Percentiles rank a stretch among this genome's conserved stretches.
These are phyloP conservation scores for Rhytidhysteron rufulum DNA, from an alignment of 2,329 filamentous ascomycete species.

Conservation along the genomic window DNA sequence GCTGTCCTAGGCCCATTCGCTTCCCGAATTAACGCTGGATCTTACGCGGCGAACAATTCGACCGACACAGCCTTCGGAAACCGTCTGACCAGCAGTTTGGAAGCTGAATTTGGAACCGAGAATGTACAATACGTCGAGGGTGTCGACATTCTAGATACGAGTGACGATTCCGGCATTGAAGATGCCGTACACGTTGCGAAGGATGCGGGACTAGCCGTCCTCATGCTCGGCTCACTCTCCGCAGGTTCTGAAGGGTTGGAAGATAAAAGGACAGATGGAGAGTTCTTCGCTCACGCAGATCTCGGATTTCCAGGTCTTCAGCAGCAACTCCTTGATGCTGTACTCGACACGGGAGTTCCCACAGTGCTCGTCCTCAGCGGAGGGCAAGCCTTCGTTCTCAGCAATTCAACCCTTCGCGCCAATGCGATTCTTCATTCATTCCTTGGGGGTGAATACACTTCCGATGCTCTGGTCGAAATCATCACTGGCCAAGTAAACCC, in stretches of 20 bases:
- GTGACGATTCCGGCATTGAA: slow-evolving; percentile 6
- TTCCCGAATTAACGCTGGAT: too few species aligned
- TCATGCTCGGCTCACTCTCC: slow-evolving; percentile 3
- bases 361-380: slow-evolving; percentile 27
- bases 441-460: slow-evolving; percentile 4
- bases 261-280: slow-evolving; percentile 21
- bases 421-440: slow-evolving; percentile 4
- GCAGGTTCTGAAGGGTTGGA: neutral
- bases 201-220: slow-evolving; percentile 3
- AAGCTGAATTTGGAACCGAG: slow-evolving; percentile 10
- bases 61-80: neutral
- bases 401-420: slow-evolving; percentile 15
- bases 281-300: slow-evolving; percentile 29
- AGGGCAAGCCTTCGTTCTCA: slow-evolving; percentile 30
- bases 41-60: neutral
- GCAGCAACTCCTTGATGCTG: slow-evolving; percentile 31
- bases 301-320: slow-evolving; percentile 31
- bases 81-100: slow-evolving; percentile 2
- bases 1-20: too few species aligned
- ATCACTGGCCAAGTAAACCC: too few species aligned
- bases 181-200: slow-evolving; percentile 1
- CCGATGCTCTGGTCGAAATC: too few species aligned
- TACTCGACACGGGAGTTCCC: slow-evolving; percentile 27
- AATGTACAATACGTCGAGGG: slow-evolving; percentile 17
- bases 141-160: slow-evolving; percentile 10